Conservation (phyloP, 2,329 filamentous ascomycete species). For the Fusarium pilosicola region DNA sequence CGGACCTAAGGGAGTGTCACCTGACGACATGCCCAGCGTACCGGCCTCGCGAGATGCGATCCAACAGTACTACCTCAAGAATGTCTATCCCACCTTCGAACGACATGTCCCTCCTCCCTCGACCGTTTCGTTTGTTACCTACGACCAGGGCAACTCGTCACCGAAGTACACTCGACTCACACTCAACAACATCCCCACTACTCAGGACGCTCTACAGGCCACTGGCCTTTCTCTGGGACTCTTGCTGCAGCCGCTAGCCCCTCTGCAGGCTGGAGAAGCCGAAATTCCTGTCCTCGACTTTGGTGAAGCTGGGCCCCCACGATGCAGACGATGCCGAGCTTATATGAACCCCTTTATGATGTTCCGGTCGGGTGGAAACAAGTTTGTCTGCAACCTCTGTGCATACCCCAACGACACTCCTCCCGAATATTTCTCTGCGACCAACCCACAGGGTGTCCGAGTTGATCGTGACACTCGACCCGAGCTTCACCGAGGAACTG, state of each 20-base stretch:
- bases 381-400: conserved; percentile 98
- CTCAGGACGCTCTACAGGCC: conserved; percentile 78
- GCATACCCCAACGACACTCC: conserved; percentile 96
- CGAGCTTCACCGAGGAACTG: conserved; percentile 89
- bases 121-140: conserved; percentile 88
- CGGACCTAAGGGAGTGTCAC: conserved; percentile 72
- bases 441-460: conserved; percentile 84
- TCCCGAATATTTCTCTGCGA: conserved; percentile 91
- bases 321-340: conserved; percentile 90
- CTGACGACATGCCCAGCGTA: conserved; percentile 92
- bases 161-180: conserved; percentile 93
- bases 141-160: conserved; percentile 95
- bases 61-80: conserved; percentile 84
- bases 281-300: conserved; percentile 94
- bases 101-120: conserved; percentile 91
- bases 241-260: conserved; percentile 86
- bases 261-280: conserved; percentile 83
- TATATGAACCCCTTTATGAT: conserved; percentile 99
- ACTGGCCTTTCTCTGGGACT: conserved; percentile 89
- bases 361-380: conserved; percentile 92
- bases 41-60: conserved; percentile 84
- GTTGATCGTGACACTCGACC: conserved; percentile 90
- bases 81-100: conserved; percentile 96
- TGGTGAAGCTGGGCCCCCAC: conserved; percentile 87
- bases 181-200: conserved; percentile 90